Conservation (phyloP, 345 rosid genomes). For the Chamaenerion angustifolium region DNA sequence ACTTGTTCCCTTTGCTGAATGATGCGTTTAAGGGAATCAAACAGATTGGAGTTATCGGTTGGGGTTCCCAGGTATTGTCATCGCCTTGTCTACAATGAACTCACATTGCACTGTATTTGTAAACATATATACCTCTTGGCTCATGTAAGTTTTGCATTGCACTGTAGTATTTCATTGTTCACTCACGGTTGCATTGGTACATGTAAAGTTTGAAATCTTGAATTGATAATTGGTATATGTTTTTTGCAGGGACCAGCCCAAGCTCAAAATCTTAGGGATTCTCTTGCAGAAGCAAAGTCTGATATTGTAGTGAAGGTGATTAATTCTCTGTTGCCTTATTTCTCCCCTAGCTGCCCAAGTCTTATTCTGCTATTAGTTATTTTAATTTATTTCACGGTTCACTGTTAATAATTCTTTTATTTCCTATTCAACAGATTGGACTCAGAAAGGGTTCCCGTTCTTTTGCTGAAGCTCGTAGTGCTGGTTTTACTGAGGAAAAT, state of each 20-base stretch:
- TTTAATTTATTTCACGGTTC: neutral
- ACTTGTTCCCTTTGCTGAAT: constrained; percentile 65
- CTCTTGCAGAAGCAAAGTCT: constrained; percentile 73
- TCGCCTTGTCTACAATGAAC: neutral
- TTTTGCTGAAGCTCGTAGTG: constrained; percentile 80
- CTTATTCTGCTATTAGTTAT: no score
- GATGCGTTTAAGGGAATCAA: constrained; percentile 81
- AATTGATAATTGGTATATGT: neutral
- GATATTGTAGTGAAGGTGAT: constrained; percentile 72
- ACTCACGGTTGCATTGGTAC: neutral
- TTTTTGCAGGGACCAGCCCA: constrained; percentile 74
- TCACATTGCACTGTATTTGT: no score
- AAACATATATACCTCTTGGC: no score
- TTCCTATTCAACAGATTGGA: constrained; percentile 39
- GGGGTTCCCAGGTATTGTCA: constrained; percentile 80
- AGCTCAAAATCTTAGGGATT: constrained; percentile 89
- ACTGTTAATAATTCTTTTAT: neutral
- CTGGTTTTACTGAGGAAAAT: constrained; percentile 71
- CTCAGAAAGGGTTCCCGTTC: constrained; percentile 81
- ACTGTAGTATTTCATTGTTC: neutral
- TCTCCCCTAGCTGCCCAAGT: neutral
- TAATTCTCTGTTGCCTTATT: neutral
- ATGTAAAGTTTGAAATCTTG: no score
- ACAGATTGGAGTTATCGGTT: constrained; percentile 90
- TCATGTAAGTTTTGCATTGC: no score